These are phyloP conservation scores for Dipsacomyces acuminosporus DNA, from an alignment of 371 early-diverging fungal genomes.

Conservation along the genomic window DNA sequence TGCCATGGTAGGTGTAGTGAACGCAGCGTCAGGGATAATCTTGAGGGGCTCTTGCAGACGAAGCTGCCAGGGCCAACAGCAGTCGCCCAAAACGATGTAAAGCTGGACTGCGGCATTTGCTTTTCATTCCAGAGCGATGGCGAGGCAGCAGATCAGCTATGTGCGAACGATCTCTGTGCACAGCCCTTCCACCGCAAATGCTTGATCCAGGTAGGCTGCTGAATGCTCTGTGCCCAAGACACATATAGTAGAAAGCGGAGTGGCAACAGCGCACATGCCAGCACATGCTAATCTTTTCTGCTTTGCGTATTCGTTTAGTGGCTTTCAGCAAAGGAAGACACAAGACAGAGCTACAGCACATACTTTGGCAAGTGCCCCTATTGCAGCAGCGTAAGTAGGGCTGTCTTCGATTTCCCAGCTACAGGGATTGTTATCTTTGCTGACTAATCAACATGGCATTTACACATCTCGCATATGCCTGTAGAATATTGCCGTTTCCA, in stretches of 20 bases:
- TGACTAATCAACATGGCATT: too few relatives aligned
- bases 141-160: constrained; percentile 51
- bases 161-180: constrained; percentile 49
- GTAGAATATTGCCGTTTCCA: constrained; percentile 12
- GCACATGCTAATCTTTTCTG: too few relatives aligned
- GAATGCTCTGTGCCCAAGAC: too few relatives aligned
- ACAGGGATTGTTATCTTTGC: too few relatives aligned
- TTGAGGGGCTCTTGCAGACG: constrained; percentile 10
- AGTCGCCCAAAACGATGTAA: constrained; percentile 41
- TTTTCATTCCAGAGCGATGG: constrained; percentile 49
- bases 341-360: constrained; percentile 52
- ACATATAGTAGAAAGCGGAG: too few relatives aligned
- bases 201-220: constrained; percentile 47
- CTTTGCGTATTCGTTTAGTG: too few relatives aligned
- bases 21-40: constrained; percentile 8
- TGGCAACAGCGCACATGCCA: too few relatives aligned
- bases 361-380: constrained; percentile 56
- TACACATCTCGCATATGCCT: too few relatives aligned
- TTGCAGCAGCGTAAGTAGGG: constrained; percentile 50
- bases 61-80: constrained; percentile 9
- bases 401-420: background rate
- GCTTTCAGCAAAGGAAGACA: constrained; percentile 52
- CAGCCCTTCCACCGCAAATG: constrained; percentile 52
- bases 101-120: constrained; percentile 57
- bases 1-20: background rate